phyloP scores from a whole-genome alignment of 352 stramenopile genomes.

The Phytophthora citricola region DNA sequence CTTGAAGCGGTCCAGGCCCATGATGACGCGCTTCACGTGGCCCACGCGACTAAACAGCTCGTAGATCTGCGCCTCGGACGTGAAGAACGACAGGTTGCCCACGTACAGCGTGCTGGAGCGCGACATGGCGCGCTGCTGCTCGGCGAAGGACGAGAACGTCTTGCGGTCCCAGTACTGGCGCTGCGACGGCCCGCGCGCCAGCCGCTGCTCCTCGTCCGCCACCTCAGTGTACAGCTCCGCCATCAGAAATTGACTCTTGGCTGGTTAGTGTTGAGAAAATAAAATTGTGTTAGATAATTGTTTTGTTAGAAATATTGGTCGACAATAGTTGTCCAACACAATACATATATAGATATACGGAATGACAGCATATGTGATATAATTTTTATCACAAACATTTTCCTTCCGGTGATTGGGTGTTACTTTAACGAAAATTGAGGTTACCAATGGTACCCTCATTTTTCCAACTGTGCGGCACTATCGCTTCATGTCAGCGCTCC shows the following conservation, averaged over 20 bases:
- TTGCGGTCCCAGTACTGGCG: slow-evolving; percentile 96
- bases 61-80: slow-evolving; percentile 94
- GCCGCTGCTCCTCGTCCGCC: slow-evolving; percentile 70
- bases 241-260: slow-evolving; percentile 23
- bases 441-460: too few species aligned
- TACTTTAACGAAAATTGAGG: too few species aligned
- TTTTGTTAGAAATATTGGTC: too few species aligned
- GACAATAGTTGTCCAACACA: too few species aligned
- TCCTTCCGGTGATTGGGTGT: too few species aligned
- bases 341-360: too few species aligned
- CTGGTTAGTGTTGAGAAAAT: too few species aligned
- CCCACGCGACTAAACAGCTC: slow-evolving; percentile 95
- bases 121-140: slow-evolving; percentile 94
- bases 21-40: slow-evolving; percentile 93
- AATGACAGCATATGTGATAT: too few species aligned
- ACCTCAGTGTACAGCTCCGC: slow-evolving; percentile 71
- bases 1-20: slow-evolving; percentile 96
- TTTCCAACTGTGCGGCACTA: too few species aligned
- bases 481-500: too few species aligned
- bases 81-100: slow-evolving; percentile 98
- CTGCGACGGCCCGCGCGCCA: slow-evolving; percentile 63
- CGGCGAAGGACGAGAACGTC: slow-evolving; percentile 91
- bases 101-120: slow-evolving; percentile 96
- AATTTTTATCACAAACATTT: too few species aligned
- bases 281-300: too few species aligned